Conservation (phyloP, 2,329 filamentous ascomycete genomes). For the Lachnellula cervina region DNA sequence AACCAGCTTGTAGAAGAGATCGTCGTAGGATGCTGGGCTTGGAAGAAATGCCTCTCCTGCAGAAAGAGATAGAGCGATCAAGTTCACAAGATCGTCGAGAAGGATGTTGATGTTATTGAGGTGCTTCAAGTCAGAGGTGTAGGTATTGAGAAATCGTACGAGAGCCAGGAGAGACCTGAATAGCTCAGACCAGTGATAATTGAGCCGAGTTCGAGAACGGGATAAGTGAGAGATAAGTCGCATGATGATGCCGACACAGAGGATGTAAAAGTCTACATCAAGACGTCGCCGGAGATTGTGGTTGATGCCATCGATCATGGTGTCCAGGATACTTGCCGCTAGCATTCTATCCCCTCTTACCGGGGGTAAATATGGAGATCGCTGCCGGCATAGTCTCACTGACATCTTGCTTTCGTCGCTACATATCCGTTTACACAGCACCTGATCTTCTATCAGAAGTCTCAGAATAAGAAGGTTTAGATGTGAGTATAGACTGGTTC, state of each 20-base stretch:
- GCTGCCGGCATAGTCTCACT: constrained; percentile 83
- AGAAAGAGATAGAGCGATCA: constrained; percentile 79
- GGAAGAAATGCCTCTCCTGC: constrained; percentile 88
- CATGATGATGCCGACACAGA: constrained; percentile 76
- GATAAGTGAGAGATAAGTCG: constrained; percentile 81
- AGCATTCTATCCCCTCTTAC: constrained; percentile 68
- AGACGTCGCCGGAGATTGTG: constrained; percentile 86
- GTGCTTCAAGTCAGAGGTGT: constrained; percentile 69
- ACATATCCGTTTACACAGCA: constrained; percentile 78
- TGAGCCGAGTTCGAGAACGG: constrained; percentile 71
- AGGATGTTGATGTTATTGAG: constrained; percentile 67
- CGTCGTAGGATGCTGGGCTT: constrained; percentile 82
- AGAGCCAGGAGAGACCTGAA: constrained; percentile 87
- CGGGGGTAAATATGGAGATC: constrained; percentile 77
- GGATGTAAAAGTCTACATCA: constrained; percentile 78
- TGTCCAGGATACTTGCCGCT: constrained; percentile 73
- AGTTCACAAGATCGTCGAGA: constrained; percentile 71
- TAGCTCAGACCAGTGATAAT: constrained; percentile 92
- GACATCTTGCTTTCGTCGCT: constrained; percentile 67
- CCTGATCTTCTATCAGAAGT: constrained; percentile 78
- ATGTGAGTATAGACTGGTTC: constrained; percentile 78
- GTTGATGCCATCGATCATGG: constrained; percentile 85
- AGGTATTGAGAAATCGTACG: constrained; percentile 84
- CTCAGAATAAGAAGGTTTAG: constrained; percentile 81
- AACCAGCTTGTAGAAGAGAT: constrained; percentile 97